Conservation (phyloP, 345 rosid species). For the Lenwebbia sp. region DNA sequence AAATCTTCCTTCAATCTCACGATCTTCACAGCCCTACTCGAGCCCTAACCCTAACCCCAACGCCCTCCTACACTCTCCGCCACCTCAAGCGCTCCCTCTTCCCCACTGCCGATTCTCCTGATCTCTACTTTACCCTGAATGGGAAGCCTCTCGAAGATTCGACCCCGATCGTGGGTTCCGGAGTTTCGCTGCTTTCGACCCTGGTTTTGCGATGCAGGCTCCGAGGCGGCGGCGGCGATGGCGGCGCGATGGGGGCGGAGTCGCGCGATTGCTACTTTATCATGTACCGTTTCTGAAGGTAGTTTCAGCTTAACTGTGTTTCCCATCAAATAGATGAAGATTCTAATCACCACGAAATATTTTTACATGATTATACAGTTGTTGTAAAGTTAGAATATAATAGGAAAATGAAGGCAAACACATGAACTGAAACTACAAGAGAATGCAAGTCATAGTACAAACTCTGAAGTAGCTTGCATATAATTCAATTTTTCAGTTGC, state of each 20-base stretch:
- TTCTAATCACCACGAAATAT: too few species aligned
- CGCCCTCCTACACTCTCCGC: constrained; percentile 27
- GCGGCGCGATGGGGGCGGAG: constrained; percentile 95
- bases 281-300: constrained; percentile 28
- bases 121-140: constrained; percentile 44
- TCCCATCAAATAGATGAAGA: too few species aligned
- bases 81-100: constrained; percentile 33
- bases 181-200: constrained; percentile 45
- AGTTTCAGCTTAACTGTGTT: not conserved
- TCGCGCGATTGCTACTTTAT: constrained; percentile 95
- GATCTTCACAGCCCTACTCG: not conserved
- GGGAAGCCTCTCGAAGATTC: constrained; percentile 48
- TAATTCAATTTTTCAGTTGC: too few species aligned
- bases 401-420: not conserved
- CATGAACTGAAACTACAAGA: not conserved
- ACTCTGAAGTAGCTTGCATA: not conserved
- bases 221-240: constrained; percentile 93
- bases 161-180: constrained; percentile 23
- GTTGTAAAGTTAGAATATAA: not conserved
- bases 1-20: constrained; percentile 43
- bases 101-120: constrained; percentile 9
- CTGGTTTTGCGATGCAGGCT: constrained; percentile 44
- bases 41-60: constrained; percentile 27
- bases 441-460: not conserved
- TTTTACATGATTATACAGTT: accelerated